These are phyloP conservation scores for Podila minutissima DNA, from an alignment of 192 early-diverging fungal genomes.

Conservation along the genomic window DNA sequence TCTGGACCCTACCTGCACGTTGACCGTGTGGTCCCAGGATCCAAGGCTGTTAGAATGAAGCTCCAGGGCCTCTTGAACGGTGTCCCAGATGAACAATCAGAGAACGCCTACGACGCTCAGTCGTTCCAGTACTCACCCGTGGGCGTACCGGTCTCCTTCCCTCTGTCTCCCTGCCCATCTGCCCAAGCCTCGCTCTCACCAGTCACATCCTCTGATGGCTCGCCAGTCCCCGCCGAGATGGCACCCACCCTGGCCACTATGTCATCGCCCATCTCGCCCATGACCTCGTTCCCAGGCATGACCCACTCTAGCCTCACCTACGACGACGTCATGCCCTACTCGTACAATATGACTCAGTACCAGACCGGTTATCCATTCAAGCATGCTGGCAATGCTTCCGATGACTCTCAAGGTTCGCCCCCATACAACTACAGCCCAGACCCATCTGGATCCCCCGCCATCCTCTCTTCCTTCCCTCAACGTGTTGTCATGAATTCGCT, in stretches of 20 bases:
- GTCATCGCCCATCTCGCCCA: conserved; percentile 41
- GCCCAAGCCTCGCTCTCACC: conserved; percentile 36
- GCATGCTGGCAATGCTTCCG: conserved; percentile 51
- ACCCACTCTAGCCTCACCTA: conserved; percentile 36
- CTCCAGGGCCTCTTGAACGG: conserved; percentile 38
- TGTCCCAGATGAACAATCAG: conserved; percentile 5
- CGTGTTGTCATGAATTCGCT: conserved; percentile 27
- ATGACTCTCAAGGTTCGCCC: conserved; percentile 17
- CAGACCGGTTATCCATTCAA: conserved; percentile 39
- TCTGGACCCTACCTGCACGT: conserved; percentile 34
- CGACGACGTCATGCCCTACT: conserved; percentile 44
- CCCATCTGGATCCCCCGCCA: conserved; percentile 31
- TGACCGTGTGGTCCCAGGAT: conserved; percentile 24
- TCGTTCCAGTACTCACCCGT: conserved; percentile 33
- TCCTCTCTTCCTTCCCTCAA: conserved; percentile 26
- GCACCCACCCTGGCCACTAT: conserved; percentile 39
- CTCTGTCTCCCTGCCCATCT: conserved; percentile 36
- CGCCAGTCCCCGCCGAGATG: conserved; percentile 22
- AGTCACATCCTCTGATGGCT: conserved; percentile 15
- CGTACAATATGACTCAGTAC: conserved; percentile 35
- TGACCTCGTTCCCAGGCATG: conserved; percentile 33
- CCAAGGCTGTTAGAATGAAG: conserved; percentile 40
- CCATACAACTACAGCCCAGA: conserved; percentile 37
- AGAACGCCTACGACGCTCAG: conserved; percentile 22
- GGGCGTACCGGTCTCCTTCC: conserved; percentile 15